These are phyloP conservation scores for Geosmithia putterillii DNA, from an alignment of 2,329 filamentous ascomycete species.

Conservation along the genomic window DNA sequence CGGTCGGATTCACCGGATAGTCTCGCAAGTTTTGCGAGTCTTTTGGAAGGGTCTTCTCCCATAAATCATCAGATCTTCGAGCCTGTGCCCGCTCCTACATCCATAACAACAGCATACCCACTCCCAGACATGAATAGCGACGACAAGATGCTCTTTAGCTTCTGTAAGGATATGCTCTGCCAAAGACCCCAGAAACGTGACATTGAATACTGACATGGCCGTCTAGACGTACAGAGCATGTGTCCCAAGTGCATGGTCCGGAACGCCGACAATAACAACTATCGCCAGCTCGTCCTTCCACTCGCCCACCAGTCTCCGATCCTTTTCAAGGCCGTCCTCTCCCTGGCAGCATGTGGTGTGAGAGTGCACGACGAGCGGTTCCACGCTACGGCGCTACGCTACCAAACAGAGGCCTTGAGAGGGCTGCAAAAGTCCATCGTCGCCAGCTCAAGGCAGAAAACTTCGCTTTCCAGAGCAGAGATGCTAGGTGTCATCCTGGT, in stretches of 20 bases:
- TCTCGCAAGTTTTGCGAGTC: too few species aligned
- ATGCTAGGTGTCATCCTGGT: background rate
- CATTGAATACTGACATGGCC: too few species aligned
- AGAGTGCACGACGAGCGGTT: background rate
- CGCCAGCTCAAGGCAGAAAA: too few species aligned
- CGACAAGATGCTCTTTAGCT: background rate
- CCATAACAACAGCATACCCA: background rate
- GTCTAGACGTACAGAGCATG: background rate
- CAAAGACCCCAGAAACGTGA: too few species aligned
- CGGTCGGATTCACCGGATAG: too few species aligned
- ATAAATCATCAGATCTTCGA: background rate
- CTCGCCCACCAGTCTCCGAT: background rate
- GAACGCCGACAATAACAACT: background rate
- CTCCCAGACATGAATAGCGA: background rate
- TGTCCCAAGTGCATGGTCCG: slow-evolving; percentile 1
- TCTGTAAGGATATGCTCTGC: too few species aligned
- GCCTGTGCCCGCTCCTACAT: background rate
- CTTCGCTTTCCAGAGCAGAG: background rate
- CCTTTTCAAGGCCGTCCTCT: background rate
- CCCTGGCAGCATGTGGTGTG: background rate
- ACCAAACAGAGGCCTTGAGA: background rate
- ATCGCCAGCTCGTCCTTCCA: background rate
- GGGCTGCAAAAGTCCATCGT: background rate
- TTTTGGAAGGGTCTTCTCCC: too few species aligned
- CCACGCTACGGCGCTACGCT: background rate